phyloP scores from a whole-genome alignment of 2,329 filamentous ascomycete species.

The Penicillium concentricum region DNA sequence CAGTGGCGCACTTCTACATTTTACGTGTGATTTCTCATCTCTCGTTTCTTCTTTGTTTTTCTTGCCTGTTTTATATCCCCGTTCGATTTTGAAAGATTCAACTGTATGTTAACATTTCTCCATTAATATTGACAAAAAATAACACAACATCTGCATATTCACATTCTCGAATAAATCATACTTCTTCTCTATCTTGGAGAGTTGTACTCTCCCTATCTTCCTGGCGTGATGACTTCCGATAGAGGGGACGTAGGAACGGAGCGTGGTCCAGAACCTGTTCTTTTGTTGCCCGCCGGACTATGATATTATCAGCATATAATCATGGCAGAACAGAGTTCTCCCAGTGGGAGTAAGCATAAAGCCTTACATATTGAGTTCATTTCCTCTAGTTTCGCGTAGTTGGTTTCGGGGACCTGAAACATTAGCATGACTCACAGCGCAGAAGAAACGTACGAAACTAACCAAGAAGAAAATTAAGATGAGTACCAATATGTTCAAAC shows the following conservation, averaged over 20 bases:
- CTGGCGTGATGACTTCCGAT: not conserved
- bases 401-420: conserved; percentile 13
- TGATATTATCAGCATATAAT: not conserved
- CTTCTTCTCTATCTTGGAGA: not conserved
- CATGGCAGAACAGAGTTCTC: not conserved
- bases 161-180: not conserved
- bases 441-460: not conserved
- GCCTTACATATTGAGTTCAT: conserved; percentile 16
- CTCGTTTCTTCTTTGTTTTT: no score
- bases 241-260: not conserved
- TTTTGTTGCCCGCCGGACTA: not conserved
- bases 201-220: not conserved
- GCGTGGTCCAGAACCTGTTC: not conserved
- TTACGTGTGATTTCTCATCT: no score
- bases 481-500: not conserved
- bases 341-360: not conserved
- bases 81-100: not conserved
- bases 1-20: no score
- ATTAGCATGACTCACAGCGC: not conserved
- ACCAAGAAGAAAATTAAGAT: not conserved
- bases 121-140: not conserved
- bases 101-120: not conserved
- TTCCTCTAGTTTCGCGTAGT: conserved; percentile 5
- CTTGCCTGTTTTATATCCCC: no score
- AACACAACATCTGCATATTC: not conserved